Conservation (phyloP, 2,329 filamentous ascomycete species). For the Colletotrichum scovillei region DNA sequence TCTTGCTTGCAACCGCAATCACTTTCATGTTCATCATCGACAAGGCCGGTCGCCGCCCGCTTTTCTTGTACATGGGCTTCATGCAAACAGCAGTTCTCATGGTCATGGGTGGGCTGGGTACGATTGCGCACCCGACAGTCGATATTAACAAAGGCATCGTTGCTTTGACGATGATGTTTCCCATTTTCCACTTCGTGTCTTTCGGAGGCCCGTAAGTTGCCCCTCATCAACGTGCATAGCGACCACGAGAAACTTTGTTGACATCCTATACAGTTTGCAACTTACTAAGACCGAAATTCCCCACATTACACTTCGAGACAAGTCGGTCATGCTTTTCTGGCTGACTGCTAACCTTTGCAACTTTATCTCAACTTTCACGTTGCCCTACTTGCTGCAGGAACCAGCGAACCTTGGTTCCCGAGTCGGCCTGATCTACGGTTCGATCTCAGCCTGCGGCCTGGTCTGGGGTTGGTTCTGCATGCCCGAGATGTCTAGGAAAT, state of each 20-base stretch:
- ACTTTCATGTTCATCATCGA: conserved; percentile 37
- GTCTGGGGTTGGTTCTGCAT: conserved; percentile 30
- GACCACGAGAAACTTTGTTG: not conserved
- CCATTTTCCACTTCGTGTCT: conserved; percentile 30
- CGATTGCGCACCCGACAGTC: conserved; percentile 19
- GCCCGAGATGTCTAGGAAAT: conserved; percentile 31
- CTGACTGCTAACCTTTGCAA: conserved; percentile 28
- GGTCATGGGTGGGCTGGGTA: conserved; percentile 41
- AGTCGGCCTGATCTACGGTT: conserved; percentile 30
- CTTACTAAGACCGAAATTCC: conserved; percentile 34
- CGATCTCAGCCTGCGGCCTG: conserved; percentile 20
- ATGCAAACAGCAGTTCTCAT: conserved; percentile 39
- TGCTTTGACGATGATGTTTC: conserved; percentile 41
- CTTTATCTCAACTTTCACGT: conserved; percentile 23
- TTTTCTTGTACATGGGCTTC: conserved; percentile 36
- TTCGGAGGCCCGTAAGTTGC: conserved; percentile 32
- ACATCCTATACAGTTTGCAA: conserved; percentile 10
- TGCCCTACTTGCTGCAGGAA: conserved; percentile 28
- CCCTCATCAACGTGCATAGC: too few relatives aligned
- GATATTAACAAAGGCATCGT: conserved; percentile 39
- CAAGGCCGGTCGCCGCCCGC: conserved; percentile 25
- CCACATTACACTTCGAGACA: conserved; percentile 30
- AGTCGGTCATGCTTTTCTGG: conserved; percentile 35
- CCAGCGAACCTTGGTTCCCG: conserved; percentile 28
- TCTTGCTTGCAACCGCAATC: conserved; percentile 34